Evolutionary conservation across 805 yeast genomes (phyloP).

Genomic region (Zygosaccharomyces kombuchaensis): DNA sequence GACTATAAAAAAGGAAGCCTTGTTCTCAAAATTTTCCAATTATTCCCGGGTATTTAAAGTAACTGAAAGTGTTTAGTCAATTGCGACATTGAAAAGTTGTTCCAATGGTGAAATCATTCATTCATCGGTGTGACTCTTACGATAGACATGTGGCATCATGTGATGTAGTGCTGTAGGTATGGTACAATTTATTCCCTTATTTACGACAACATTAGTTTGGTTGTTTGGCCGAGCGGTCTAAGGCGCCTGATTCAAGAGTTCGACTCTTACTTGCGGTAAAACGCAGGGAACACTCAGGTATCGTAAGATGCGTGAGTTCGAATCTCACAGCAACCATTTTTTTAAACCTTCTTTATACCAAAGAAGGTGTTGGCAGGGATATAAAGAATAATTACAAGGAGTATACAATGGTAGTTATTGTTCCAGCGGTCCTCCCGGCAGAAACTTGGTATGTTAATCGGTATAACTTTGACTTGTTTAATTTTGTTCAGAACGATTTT

Average conservation of each 20-base stretch:
- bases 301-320: constrained; percentile 37
- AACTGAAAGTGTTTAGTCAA: neutral
- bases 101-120: constrained; percentile 2
- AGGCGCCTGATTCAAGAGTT: constrained; percentile 36
- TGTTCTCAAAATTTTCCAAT: neutral
- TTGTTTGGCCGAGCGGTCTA: constrained; percentile 38
- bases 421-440: too few species aligned
- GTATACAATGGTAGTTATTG: too few species aligned
- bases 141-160: too few species aligned
- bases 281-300: constrained; percentile 30
- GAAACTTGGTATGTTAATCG: too few species aligned
- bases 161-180: too few species aligned
- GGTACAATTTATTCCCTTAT: neutral
- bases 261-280: constrained; percentile 19
- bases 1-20: neutral
- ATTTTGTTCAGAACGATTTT: too few species aligned
- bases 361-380: neutral
- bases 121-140: neutral
- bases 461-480: too few species aligned
- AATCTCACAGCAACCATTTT: constrained; percentile 34
- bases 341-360: constrained; percentile 14
- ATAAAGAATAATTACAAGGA: too few species aligned
- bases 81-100: constrained; percentile 5
- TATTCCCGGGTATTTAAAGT: neutral
- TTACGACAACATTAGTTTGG: constrained; percentile 13